These are phyloP conservation scores for Rhizoctonia solani DNA, from an alignment of 1,284 basidiomycete species.

Conservation along the genomic window DNA sequence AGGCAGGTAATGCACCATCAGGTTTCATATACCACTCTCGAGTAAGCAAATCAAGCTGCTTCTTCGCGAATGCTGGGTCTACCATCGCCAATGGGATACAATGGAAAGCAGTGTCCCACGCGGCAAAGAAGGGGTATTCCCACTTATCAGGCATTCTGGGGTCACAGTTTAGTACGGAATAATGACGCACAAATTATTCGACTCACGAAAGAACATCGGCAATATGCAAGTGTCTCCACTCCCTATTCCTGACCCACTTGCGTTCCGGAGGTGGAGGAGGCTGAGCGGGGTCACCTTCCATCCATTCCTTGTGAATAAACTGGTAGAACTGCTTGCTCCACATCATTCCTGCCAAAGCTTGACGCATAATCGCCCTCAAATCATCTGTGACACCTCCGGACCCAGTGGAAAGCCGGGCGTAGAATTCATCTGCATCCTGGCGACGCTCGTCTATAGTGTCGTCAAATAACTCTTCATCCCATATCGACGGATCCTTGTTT, in stretches of 20 bases:
- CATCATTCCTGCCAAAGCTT: conserved; percentile 97
- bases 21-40: conserved; percentile 99
- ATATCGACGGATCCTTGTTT: conserved; percentile 74
- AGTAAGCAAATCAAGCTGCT: conserved; percentile 93
- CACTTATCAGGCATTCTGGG: conserved; percentile 94
- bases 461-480: conserved; percentile 91
- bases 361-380: conserved; percentile 93
- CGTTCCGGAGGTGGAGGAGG: conserved; percentile 91
- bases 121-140: conserved; percentile 89
- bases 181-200: not conserved
- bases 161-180: conserved; percentile 26
- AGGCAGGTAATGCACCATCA: conserved; percentile 96
- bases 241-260: conserved; percentile 83
- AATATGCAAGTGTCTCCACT: conserved; percentile 45
- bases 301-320: conserved; percentile 96
- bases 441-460: conserved; percentile 85
- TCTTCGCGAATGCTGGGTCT: conserved; percentile 94
- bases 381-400: conserved; percentile 78
- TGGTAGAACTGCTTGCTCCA: conserved; percentile 99
- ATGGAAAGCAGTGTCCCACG: conserved; percentile 96
- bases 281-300: conserved; percentile 92
- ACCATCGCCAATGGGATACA: conserved; percentile 96
- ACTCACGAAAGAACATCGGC: not conserved
- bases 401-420: conserved; percentile 75
- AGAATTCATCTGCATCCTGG: conserved; percentile 96